A percentile compares a stretch with the other conserved stretches of the same genome.
Conservation (phyloP, 2,329 filamentous ascomycete species). For the Fusarium sulawesiense region DNA sequence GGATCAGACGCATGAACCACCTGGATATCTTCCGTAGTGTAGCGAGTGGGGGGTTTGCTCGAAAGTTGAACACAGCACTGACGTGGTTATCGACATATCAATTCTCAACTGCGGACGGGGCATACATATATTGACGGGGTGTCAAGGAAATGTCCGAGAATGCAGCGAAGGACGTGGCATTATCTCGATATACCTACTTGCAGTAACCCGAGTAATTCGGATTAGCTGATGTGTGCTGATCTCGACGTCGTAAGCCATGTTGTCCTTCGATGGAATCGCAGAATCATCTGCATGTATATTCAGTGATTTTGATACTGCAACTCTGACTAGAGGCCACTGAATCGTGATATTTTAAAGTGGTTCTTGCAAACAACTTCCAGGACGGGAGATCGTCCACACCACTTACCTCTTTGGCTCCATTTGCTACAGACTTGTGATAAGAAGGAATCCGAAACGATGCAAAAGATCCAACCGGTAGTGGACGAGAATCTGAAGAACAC, state of each 20-base stretch:
- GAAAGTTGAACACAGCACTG: not conserved
- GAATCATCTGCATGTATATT: not conserved
- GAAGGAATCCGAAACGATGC: constrained; percentile 2
- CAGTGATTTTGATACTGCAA: not conserved
- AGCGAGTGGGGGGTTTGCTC: not conserved
- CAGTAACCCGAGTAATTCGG: not conserved
- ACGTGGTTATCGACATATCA: constrained; percentile 5
- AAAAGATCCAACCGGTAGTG: not conserved
- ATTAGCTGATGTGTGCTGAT: not conserved
- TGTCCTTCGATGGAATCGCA: not conserved
- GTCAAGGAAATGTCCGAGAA: constrained; percentile 9
- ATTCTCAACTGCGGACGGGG: constrained; percentile 1
- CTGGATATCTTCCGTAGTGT: constrained; percentile 1
- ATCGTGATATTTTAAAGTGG: constrained; percentile 5
- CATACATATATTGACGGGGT: not conserved
- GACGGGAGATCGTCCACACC: constrained; percentile 36
- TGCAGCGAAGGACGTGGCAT: not conserved
- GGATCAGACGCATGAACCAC: constrained; percentile 11
- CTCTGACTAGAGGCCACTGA: not conserved
- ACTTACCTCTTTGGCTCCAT: not conserved
- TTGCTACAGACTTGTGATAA: constrained; percentile 3
- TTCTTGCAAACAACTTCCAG: not conserved
- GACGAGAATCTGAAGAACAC: constrained; percentile 11
- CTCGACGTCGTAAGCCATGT: not conserved
- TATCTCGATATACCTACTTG: not conserved